Evolutionary conservation across 768 basidiomycete species (phyloP), one percentile per base, ranked within the genome.

Genomic region (Tulasnella sp.): DNA sequence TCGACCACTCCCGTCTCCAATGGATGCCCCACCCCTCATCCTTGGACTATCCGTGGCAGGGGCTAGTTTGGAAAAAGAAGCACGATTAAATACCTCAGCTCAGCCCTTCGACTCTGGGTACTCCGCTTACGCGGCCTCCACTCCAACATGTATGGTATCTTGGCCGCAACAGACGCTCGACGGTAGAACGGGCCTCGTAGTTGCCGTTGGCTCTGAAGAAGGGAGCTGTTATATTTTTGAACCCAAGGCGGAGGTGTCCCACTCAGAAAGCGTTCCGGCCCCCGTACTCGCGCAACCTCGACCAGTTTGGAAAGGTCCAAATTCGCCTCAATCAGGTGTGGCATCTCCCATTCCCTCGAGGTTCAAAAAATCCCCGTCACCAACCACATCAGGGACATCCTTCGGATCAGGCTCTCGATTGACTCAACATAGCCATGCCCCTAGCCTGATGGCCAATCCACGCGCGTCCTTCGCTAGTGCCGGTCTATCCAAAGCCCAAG

Each of bases 401-500:
- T 26, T 65, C 29, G 35, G 39, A 12, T 65, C 64, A n/a, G 64
- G 35, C 35, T 65, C 64, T 65, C 52, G 52, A 32, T 14, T 59
- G 11, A 59, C 52, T 32, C 52, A 59, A 59, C 52, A 32, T 22
- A 59, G 52, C 52, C 34, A 37, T 19, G 34, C 39, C n/a, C 64
- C 64, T 17, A 36, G 35, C 64, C 39, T 65, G 16, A 80, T 72
- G 32, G 47, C 79, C 78, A 52, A 74, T 83, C 9, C 85, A 86
- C 4, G 88, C 89, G 77, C 41, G 79, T 88, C 12, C 80, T 84
- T n/a, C 80, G 84, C 34, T 85, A 87, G 67, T 84, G 89, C 91
- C n/a, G 88, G 87, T 12, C 80, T 94, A 5, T 90, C 87, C 8
- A 81, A 82, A 9, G 89, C 91, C 73, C 85, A 85, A 73, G 90